These are phyloP conservation scores for Dendrothele bispora DNA, from an alignment of 768 basidiomycete genomes.

Conservation along the genomic window DNA sequence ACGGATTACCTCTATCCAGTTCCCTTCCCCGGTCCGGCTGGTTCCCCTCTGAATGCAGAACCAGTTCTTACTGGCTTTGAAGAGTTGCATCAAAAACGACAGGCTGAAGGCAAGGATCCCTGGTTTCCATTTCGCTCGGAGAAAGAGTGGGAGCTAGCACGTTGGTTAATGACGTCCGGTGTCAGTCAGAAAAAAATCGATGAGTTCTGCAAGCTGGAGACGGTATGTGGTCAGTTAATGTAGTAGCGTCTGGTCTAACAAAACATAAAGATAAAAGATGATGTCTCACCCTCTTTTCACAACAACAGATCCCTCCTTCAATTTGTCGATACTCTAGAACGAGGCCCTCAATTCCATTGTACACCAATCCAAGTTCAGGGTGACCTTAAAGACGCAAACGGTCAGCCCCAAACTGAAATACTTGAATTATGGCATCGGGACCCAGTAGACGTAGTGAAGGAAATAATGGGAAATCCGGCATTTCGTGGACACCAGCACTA, in stretches of 20 bases:
- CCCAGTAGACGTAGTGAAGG: slow-evolving; percentile 21
- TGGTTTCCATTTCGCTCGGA: slow-evolving; percentile 25
- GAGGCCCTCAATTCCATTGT: slow-evolving; percentile 21
- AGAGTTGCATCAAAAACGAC: slow-evolving; percentile 9
- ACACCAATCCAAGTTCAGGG: slow-evolving; percentile 17
- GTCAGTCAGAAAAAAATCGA: slow-evolving; percentile 26
- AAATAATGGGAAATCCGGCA: slow-evolving; percentile 22
- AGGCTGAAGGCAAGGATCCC: slow-evolving; percentile 8
- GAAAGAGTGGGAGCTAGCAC: slow-evolving; percentile 31
- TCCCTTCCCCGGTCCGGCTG: background rate
- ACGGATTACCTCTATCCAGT: background rate
- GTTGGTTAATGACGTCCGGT: slow-evolving; percentile 27
- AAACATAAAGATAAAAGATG: background rate
- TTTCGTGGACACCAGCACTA: slow-evolving; percentile 25
- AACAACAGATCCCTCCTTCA: slow-evolving; percentile 20
- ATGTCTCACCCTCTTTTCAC: slow-evolving; percentile 14
- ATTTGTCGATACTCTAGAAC: slow-evolving; percentile 18
- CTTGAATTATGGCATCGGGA: slow-evolving; percentile 26
- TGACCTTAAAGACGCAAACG: slow-evolving; percentile 14
- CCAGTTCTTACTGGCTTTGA: slow-evolving; percentile 11
- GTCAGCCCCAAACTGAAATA: slow-evolving; percentile 8
- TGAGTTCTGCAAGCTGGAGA: slow-evolving; percentile 27
- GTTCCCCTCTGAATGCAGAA: background rate
- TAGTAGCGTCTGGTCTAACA: background rate
- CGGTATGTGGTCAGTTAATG: slow-evolving; percentile 16